Percentiles rank a stretch among this genome's conserved stretches.
These are phyloP conservation scores for Lactarius vividus DNA, from an alignment of 768 basidiomycete genomes.

Conservation along the genomic window DNA sequence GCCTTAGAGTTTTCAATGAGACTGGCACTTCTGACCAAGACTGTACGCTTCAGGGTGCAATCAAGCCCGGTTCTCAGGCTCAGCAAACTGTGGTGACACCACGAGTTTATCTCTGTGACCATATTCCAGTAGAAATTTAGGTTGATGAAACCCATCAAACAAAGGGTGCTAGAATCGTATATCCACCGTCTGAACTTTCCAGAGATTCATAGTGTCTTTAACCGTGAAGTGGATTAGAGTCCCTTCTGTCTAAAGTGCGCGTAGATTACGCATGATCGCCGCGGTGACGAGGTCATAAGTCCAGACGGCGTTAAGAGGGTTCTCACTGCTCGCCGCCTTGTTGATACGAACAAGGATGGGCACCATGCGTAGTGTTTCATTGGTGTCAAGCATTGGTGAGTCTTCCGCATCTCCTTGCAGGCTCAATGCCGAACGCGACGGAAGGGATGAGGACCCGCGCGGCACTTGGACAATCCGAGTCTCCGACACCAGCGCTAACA, in stretches of 20 bases:
- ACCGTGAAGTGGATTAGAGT: too few species aligned
- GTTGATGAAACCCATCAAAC: not conserved
- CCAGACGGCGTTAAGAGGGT: slow-evolving; percentile 85
- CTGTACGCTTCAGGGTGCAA: not conserved
- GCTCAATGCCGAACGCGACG: slow-evolving; percentile 25
- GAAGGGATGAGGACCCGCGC: slow-evolving; percentile 88
- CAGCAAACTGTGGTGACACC: slow-evolving; percentile 18
- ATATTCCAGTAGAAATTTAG: slow-evolving; percentile 12
- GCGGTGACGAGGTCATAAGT: slow-evolving; percentile 86
- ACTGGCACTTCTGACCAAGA: slow-evolving; percentile 27
- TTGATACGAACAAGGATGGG: slow-evolving; percentile 64
- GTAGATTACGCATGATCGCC: slow-evolving; percentile 82
- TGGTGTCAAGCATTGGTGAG: slow-evolving; percentile 95
- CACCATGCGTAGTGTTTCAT: slow-evolving; percentile 97
- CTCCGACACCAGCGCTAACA: slow-evolving; percentile 67
- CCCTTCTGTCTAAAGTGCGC: slow-evolving; percentile 41
- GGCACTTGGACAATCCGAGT: slow-evolving; percentile 91
- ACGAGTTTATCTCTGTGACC: not conserved
- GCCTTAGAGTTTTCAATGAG: slow-evolving; percentile 33
- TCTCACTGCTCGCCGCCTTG: slow-evolving; percentile 65
- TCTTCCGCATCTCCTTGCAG: slow-evolving; percentile 18
- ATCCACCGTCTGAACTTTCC: too few species aligned
- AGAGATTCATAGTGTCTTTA: too few species aligned
- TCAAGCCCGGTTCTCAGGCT: not conserved
- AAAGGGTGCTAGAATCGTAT: not conserved